These are phyloP conservation scores for Citropsis articulata DNA, from an alignment of 345 rosid species.

Conservation along the genomic window DNA sequence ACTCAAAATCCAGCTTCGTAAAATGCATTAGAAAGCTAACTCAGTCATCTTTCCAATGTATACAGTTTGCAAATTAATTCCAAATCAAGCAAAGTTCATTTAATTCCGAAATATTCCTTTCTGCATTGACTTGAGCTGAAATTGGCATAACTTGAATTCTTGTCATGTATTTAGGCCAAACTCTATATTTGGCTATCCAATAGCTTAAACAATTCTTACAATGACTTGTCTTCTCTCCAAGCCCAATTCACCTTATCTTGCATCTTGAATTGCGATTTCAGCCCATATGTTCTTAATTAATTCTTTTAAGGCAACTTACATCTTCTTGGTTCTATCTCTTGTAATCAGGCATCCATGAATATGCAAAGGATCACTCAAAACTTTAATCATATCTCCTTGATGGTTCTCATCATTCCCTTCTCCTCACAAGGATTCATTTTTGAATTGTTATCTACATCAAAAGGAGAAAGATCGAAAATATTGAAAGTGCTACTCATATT, in stretches of 20 bases:
- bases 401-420: background rate
- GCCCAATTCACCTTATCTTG: background rate
- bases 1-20: no score
- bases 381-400: background rate
- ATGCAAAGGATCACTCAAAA: background rate
- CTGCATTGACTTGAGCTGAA: background rate
- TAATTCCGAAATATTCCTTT: rapidly evolving
- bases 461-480: no score
- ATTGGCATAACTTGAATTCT: background rate
- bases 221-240: background rate
- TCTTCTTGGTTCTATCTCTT: no score
- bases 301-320: background rate
- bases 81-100: no score
- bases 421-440: no score
- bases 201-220: background rate
- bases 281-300: background rate
- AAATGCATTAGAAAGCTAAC: no score
- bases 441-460: no score
- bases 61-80: no score
- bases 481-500: no score
- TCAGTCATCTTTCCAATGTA: no score
- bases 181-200: background rate
- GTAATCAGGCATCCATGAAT: background rate
- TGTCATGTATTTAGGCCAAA: background rate
- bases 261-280: background rate